phyloP scores from a whole-genome alignment of 805 yeast genomes.

The Saccharomycopsis amapae region DNA sequence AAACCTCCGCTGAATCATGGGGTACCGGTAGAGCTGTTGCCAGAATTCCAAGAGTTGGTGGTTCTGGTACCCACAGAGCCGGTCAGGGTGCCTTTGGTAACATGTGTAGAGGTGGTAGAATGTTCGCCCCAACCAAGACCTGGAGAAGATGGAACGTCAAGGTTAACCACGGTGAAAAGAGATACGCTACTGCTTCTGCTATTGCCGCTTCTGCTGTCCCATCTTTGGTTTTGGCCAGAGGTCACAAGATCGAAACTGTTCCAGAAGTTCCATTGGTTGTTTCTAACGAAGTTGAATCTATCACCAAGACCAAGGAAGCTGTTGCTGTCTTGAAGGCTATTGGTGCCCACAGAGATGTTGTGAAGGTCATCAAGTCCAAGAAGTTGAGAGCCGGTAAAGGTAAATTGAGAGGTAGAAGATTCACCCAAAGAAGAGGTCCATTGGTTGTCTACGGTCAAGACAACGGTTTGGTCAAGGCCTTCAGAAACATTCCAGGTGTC shows the following conservation, averaged over 20 bases:
- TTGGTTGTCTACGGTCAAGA: slow-evolving; percentile 97
- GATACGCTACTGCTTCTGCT: slow-evolving; percentile 99
- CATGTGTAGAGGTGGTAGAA: slow-evolving; percentile 99
- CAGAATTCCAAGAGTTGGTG: slow-evolving; percentile 99
- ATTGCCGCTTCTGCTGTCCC: slow-evolving; percentile 98
- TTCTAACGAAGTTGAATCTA: slow-evolving; percentile 83
- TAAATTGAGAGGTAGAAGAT: slow-evolving; percentile 99
- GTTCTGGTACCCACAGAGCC: slow-evolving; percentile 99
- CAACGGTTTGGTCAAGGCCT: slow-evolving; percentile 96
- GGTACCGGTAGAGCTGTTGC: slow-evolving; percentile 99
- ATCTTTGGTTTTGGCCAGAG: slow-evolving; percentile 98
- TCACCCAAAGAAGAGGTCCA: slow-evolving; percentile 99
- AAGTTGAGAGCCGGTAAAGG: slow-evolving; percentile 99
- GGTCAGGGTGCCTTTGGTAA: slow-evolving; percentile 99
- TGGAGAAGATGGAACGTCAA: slow-evolving; percentile 99
- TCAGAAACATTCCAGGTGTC: slow-evolving; percentile 99
- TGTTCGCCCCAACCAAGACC: slow-evolving; percentile 99
- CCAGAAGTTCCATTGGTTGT: slow-evolving; percentile 98
- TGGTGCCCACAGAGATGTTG: slow-evolving; percentile 98
- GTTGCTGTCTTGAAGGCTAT: slow-evolving; percentile 96
- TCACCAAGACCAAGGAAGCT: slow-evolving; percentile 97
- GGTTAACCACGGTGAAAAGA: slow-evolving; percentile 99
- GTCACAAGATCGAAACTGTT: slow-evolving; percentile 98
- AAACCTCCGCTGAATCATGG: slow-evolving; percentile 99
- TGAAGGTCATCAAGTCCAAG: slow-evolving; percentile 97